A percentile compares a stretch with the other conserved stretches of the same genome.
phyloP scores from a whole-genome alignment of 306 rosid species.

The cucumber (Cucumis sativus) region DNA sequence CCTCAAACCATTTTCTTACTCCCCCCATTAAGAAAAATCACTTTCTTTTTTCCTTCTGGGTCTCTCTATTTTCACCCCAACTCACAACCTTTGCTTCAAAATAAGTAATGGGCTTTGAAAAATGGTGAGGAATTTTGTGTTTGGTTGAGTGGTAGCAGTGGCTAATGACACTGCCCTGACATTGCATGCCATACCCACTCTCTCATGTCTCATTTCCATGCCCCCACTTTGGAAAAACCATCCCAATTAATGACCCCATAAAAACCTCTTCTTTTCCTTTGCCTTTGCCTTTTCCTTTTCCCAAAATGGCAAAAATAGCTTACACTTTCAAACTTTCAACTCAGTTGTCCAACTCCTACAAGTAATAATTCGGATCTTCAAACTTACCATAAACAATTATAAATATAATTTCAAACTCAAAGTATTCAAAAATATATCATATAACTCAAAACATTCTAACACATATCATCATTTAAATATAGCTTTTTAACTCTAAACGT shows the following conservation, averaged over 20 bases:
- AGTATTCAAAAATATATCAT: too few species aligned
- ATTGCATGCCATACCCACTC: slow-evolving; percentile 11
- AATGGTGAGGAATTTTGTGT: neutral
- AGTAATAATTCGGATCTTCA: too few species aligned
- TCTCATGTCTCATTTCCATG: slow-evolving; percentile 8
- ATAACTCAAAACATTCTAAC: too few species aligned
- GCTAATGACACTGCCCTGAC: slow-evolving; percentile 2
- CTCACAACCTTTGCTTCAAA: neutral
- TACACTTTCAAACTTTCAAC: too few species aligned
- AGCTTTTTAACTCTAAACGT: too few species aligned
- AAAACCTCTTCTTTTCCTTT: neutral
- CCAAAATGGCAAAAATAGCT: too few species aligned
- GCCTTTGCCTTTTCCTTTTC: neutral
- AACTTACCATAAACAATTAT: too few species aligned
- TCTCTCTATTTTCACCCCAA: neutral
- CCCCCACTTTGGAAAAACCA: slow-evolving; percentile 3
- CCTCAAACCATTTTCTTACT: neutral
- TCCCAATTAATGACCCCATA: neutral
- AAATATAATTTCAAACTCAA: too few species aligned
- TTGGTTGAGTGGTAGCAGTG: neutral
- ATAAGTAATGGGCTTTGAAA: neutral
- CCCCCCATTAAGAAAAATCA: neutral
- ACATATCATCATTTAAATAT: too few species aligned
- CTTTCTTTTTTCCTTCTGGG: neutral
- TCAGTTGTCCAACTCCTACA: too few species aligned